Evolutionary conservation across 495 filamentous ascomycete species (phyloP).

Genomic region (Penicillium steckii): DNA sequence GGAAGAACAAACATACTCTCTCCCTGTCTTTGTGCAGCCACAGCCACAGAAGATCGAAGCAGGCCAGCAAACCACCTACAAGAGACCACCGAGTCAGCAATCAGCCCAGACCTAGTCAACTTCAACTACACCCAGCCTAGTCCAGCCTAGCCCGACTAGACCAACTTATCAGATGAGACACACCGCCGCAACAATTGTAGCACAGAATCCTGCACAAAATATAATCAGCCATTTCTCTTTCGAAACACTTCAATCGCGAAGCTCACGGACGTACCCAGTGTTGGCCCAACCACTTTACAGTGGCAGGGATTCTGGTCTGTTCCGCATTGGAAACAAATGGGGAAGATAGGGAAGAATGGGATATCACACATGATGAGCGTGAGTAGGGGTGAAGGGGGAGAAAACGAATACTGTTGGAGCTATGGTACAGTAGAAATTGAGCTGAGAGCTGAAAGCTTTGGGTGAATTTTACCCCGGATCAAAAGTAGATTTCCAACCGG

Average conservation of each 20-base stretch:
- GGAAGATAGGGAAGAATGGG: constrained; percentile 43
- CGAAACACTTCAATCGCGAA: not conserved
- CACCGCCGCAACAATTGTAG: constrained; percentile 52
- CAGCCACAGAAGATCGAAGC: constrained; percentile 60
- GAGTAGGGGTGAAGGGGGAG: not conserved
- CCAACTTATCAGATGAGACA: constrained; percentile 14
- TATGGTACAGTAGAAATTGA: not conserved
- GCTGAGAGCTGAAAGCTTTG: not conserved
- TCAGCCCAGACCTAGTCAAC: not conserved
- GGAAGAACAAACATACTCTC: constrained; percentile 42
- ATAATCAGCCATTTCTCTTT: not conserved
- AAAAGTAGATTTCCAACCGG: not conserved
- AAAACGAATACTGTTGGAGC: too few species aligned
- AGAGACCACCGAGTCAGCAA: not conserved
- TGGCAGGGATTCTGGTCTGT: constrained; percentile 62
- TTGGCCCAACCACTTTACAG: constrained; percentile 62
- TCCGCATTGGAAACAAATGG: constrained; percentile 55
- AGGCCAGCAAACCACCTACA: constrained; percentile 57
- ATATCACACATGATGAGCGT: constrained; percentile 31
- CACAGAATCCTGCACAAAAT: constrained; percentile 36
- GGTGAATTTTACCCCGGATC: constrained; percentile 4
- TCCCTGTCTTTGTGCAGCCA: constrained; percentile 54
- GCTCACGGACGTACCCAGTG: constrained; percentile 43
- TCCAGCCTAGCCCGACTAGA: not conserved
- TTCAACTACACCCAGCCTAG: not conserved